Conservation (phyloP, 805 yeast species). For the Hanseniaspora hatyaiensis region DNA sequence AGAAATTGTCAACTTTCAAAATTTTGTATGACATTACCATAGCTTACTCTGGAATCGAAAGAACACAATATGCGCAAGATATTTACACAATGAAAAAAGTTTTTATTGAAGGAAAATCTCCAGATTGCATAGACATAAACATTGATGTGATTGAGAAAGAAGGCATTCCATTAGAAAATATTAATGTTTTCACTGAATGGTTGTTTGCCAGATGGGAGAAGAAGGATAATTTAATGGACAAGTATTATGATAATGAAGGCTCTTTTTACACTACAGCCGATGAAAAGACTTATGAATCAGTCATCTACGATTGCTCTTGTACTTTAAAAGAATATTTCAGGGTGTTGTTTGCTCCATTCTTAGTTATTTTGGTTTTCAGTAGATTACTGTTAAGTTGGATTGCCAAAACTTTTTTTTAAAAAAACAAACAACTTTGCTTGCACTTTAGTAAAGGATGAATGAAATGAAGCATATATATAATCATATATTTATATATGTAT, state of each 20-base stretch:
- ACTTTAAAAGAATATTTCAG: conserved; percentile 19
- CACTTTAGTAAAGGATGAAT: too few relatives aligned
- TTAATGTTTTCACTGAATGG: conserved; percentile 66
- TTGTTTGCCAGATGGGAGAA: conserved; percentile 57
- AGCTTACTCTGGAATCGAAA: conserved; percentile 61
- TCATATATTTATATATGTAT: background rate
- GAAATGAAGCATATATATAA: too few relatives aligned
- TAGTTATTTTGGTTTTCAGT: background rate
- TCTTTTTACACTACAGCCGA: conserved; percentile 29
- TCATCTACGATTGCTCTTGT: conserved; percentile 21
- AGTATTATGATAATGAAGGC: conserved; percentile 43
- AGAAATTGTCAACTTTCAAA: conserved; percentile 43
- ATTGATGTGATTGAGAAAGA: conserved; percentile 44
- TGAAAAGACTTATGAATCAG: background rate
- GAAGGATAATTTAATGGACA: conserved; percentile 63
- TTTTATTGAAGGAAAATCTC: conserved; percentile 62
- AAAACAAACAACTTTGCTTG: too few relatives aligned
- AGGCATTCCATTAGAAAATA: conserved; percentile 52
- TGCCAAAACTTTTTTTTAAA: background rate
- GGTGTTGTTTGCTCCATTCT: conserved; percentile 20
- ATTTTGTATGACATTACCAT: conserved; percentile 71
- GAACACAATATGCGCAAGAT: conserved; percentile 64
- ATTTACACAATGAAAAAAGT: conserved; percentile 52
- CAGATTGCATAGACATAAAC: conserved; percentile 52
- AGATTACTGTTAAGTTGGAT: conserved; percentile 1